Percentiles rank a stretch among this genome's conserved stretches.
Evolutionary conservation across 192 early-diverging fungal species (phyloP).

Genomic region (Coemansia sp.): DNA sequence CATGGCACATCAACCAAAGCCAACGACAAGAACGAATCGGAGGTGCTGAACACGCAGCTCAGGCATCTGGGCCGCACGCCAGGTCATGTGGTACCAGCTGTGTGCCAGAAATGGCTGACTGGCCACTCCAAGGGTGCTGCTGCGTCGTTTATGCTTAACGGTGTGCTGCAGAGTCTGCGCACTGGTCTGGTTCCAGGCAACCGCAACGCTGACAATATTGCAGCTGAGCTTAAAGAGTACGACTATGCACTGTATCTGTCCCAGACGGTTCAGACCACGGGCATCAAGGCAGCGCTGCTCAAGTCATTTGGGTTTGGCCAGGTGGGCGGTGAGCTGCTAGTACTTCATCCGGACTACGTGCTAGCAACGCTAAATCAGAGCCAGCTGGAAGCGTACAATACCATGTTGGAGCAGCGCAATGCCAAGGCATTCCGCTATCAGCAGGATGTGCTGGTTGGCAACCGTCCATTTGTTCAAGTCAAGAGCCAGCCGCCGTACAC

Average conservation of each 20-base stretch:
- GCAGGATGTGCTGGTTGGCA: conserved; percentile 32
- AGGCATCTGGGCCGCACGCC: too few relatives aligned
- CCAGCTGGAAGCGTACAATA: conserved; percentile 54
- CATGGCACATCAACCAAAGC: conserved; percentile 68
- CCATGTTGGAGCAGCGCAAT: conserved; percentile 3
- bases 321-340: conserved; percentile 63
- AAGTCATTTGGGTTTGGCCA: conserved; percentile 73
- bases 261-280: conserved; percentile 61
- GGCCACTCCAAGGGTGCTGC: too few relatives aligned
- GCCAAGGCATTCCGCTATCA: conserved; percentile 15
- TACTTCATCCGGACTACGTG: conserved; percentile 71
- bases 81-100: too few relatives aligned
- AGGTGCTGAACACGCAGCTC: conserved; percentile 80
- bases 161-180: conserved; percentile 63
- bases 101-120: too few relatives aligned
- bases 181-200: conserved; percentile 43
- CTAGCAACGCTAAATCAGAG: conserved; percentile 68
- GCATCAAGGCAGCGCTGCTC: conserved; percentile 65
- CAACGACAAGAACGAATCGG: conserved; percentile 95
- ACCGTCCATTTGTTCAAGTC: conserved; percentile 28
- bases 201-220: conserved; percentile 46
- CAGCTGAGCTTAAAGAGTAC: conserved; percentile 56
- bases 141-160: conserved; percentile 81
- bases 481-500: conserved; percentile 14
- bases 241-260: conserved; percentile 82